Base-by-base conservation (phyloP, 768 basidiomycete species). In the Serpula lacrymans region DNA sequence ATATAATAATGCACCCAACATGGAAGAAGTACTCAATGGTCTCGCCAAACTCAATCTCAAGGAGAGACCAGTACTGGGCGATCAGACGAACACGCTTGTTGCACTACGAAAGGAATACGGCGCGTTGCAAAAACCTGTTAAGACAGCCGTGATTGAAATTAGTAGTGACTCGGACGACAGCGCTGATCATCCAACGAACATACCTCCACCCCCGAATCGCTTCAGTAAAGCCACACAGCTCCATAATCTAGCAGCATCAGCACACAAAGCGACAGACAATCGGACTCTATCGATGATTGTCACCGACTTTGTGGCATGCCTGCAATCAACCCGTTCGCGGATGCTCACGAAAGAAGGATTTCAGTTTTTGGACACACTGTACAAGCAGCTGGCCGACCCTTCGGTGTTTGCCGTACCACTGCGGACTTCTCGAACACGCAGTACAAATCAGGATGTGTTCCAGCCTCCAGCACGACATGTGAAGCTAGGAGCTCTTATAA, bases 341-440 rank as follows among this genome's bases (percentile, higher is more conserved):
- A 76, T 74, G 35, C 53, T 84, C 50, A 88, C 80, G 25, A 81
- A 76, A 58, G 83, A 88, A 47, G 86, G 77, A 5, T 84, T 82
- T 51, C 60, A 67, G 17, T 84, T 89, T 60, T 61, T 89, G 39
- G 84, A 87, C 48, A 71, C 76, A 21, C 55, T 89, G 47, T 71
- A 76, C 60, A 84, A 82, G 57, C 84, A 84, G 52, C 71, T 89
- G 31, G 76, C 74, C 26, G 80, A 85, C 56, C 81, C 85, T 24
- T 77, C 78, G 14, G 75, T 78, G 27, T 77, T 75, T 49, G 57
- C 74, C 37, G 60, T 70, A 22, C 82, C 83, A 4, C 52, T 78
- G 53, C 71, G 82, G 67, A 59, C 58, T 54, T 69, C 58, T 37
- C 60, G 42, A 59, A 67, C 52, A 52, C 68, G 52, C 66, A 59